phyloP scores from a whole-genome alignment of 2,329 filamentous ascomycete species.

The Fonsecaea pedrosoi region DNA sequence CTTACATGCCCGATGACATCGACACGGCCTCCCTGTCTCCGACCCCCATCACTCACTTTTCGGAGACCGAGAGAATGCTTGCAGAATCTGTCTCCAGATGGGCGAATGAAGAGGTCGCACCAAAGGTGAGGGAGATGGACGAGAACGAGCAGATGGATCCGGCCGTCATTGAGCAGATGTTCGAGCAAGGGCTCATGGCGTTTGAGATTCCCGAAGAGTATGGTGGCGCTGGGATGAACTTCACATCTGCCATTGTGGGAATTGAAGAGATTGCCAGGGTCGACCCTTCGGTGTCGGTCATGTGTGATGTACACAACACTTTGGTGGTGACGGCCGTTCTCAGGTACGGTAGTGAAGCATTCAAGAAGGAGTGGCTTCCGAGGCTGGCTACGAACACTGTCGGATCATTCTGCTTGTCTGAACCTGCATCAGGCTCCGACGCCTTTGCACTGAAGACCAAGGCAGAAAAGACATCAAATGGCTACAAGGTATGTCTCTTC shows the following conservation, averaged over 20 bases:
- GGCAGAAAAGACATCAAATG: slow-evolving; percentile 79
- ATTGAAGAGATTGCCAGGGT: slow-evolving; percentile 96
- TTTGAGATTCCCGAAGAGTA: slow-evolving; percentile 97
- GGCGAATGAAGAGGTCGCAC: slow-evolving; percentile 83
- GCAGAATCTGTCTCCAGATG: slow-evolving; percentile 89
- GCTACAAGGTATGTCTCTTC: slow-evolving; percentile 61
- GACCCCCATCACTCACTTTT: slow-evolving; percentile 90
- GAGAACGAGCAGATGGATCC: slow-evolving; percentile 95
- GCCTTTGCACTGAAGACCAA: slow-evolving; percentile 94
- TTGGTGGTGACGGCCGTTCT: slow-evolving; percentile 92
- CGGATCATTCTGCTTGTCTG: slow-evolving; percentile 88
- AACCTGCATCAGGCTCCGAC: slow-evolving; percentile 91
- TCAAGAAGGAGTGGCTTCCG: slow-evolving; percentile 89
- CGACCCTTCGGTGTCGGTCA: slow-evolving; percentile 91
- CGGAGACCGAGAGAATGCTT: slow-evolving; percentile 89
- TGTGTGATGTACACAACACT: slow-evolving; percentile 98
- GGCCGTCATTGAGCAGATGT: slow-evolving; percentile 83
- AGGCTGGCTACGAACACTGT: slow-evolving; percentile 87
- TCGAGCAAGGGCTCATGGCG: slow-evolving; percentile 97
- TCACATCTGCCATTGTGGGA: slow-evolving; percentile 91
- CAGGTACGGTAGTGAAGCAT: slow-evolving; percentile 77
- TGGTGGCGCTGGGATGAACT: slow-evolving; percentile 98
- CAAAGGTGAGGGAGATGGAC: slow-evolving; percentile 95
- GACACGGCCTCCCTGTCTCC: slow-evolving; percentile 80
- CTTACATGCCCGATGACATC: slow-evolving; percentile 46